phyloP scores from a whole-genome alignment of 1,284 basidiomycete species.

The Cutaneotrichosporon curvatum region DNA sequence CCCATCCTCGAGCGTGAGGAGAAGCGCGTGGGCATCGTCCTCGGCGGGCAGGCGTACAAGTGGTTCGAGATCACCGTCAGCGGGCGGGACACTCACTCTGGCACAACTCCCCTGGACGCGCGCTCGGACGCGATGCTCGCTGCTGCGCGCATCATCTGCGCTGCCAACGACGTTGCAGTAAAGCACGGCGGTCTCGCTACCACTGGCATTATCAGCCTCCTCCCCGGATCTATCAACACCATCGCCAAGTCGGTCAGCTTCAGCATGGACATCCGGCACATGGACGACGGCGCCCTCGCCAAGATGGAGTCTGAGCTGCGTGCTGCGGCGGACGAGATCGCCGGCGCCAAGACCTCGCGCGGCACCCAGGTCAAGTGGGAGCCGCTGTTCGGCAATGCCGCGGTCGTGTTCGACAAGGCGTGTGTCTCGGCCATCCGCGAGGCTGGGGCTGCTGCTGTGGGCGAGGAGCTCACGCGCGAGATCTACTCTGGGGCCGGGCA shows the following conservation, averaged over 20 bases:
- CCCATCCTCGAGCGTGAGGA: constrained; percentile 23
- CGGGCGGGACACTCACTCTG: constrained; percentile 27
- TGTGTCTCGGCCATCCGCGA: constrained; percentile 8
- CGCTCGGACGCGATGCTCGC: constrained; percentile 21
- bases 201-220: constrained; percentile 14
- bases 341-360: not conserved
- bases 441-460: constrained; percentile 4
- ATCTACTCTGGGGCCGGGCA: constrained; percentile 22
- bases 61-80: constrained; percentile 26
- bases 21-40: constrained; percentile 19
- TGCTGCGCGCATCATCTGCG: constrained; percentile 11
- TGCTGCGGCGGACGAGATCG: constrained; percentile 8
- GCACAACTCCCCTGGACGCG: constrained; percentile 24
- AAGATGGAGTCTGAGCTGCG: constrained; percentile 17
- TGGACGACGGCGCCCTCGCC: constrained; percentile 13
- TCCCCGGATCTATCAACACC: constrained; percentile 19
- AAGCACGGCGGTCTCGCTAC: constrained; percentile 17
- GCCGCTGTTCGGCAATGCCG: constrained; percentile 9
- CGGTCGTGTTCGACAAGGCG: constrained; percentile 9
- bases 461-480: constrained; percentile 8
- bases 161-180: constrained; percentile 16
- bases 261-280: constrained; percentile 23
- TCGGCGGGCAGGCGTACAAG: constrained; percentile 24
- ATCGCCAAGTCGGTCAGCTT: constrained; percentile 18
- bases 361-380: constrained; percentile 9